Conservation (phyloP, 352 stramenopile species). For the Hyaloperonospora brassicae region DNA sequence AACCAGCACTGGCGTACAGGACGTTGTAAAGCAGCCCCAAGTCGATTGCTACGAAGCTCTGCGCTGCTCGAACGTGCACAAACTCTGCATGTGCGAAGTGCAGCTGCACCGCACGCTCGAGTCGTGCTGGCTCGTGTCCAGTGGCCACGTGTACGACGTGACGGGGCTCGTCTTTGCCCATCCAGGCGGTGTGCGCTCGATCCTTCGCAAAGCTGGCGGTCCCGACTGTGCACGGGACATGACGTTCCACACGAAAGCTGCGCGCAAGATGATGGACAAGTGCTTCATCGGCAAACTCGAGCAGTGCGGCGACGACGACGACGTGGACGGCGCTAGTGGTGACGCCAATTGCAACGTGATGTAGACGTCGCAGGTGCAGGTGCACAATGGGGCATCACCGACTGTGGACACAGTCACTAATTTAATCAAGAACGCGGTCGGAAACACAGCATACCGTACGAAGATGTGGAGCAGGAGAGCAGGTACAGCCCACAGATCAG, state of each 20-base stretch:
- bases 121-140: conserved; percentile 94
- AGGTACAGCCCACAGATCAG: no score
- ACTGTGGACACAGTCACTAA: conserved; percentile 11
- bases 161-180: conserved; percentile 68
- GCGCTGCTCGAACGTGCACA: conserved; percentile 51
- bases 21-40: conserved; percentile 10
- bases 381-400: neutral
- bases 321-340: conserved; percentile 12
- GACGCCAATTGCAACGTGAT: conserved; percentile 64
- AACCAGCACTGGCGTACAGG: conserved; percentile 1
- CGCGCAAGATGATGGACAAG: conserved; percentile 69
- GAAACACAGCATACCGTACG: neutral
- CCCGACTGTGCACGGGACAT: conserved; percentile 69
- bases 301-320: conserved; percentile 38
- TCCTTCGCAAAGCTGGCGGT: conserved; percentile 73
- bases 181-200: conserved; percentile 66
- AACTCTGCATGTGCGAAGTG: conserved; percentile 75
- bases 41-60: conserved; percentile 20
- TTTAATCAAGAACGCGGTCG: conserved; percentile 12
- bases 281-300: conserved; percentile 74
- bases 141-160: conserved; percentile 78
- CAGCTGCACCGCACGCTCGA: conserved; percentile 81
- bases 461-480: no score
- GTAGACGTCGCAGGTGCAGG: conserved; percentile 25
- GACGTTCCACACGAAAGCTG: conserved; percentile 75